Conservation (phyloP, 352 stramenopile genomes). For the Pythium utonaiense region DNA sequence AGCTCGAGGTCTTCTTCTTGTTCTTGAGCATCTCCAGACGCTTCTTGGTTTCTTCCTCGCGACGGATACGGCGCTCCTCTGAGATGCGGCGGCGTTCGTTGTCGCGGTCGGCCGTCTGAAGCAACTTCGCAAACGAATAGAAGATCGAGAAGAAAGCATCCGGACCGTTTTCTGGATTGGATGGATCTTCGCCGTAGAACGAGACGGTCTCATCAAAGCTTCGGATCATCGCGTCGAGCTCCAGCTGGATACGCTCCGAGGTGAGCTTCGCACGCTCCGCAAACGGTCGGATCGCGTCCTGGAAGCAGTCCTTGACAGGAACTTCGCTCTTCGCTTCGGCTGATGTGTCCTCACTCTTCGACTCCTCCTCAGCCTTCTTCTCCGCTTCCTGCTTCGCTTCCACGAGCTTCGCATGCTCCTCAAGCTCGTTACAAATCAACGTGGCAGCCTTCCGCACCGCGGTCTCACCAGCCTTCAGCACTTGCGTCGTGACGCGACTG, state of each 20-base stretch:
- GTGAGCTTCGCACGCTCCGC: conserved; percentile 58
- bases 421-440: conserved; percentile 68
- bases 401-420: conserved; percentile 61
- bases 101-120: conserved; percentile 76
- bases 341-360: conserved; percentile 30
- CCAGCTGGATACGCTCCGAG: conserved; percentile 49
- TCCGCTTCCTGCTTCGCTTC: not conserved
- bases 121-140: conserved; percentile 78
- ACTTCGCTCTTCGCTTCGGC: conserved; percentile 19
- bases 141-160: conserved; percentile 86
- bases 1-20: conserved; percentile 71
- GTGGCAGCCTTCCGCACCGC: conserved; percentile 70
- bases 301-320: conserved; percentile 54
- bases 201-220: conserved; percentile 61
- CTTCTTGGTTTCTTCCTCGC: conserved; percentile 78
- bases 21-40: conserved; percentile 74
- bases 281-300: conserved; percentile 74
- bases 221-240: conserved; percentile 61
- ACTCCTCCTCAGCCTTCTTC: not conserved
- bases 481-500: conserved; percentile 71
- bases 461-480: conserved; percentile 71
- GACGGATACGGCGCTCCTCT: conserved; percentile 68
- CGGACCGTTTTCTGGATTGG: conserved; percentile 61
- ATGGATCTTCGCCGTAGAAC: conserved; percentile 75
- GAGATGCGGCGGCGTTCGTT: conserved; percentile 84